Conservation (phyloP, 2,329 filamentous ascomycete genomes). For the Hypomyces rosellus region DNA sequence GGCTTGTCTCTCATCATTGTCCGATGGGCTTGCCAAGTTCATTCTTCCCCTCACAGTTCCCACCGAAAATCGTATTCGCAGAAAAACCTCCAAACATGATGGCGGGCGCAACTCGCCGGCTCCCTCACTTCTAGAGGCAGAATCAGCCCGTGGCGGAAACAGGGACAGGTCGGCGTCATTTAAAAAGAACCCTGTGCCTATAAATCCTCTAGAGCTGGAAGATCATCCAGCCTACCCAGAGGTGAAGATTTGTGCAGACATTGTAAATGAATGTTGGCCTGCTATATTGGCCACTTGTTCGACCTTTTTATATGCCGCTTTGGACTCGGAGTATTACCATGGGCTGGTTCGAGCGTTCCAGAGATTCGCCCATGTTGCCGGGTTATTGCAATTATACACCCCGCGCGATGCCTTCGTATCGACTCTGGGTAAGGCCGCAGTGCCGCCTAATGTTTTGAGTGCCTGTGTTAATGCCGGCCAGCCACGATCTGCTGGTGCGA, state of each 20-base stretch:
- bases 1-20: constrained; percentile 82
- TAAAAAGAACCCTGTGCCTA: constrained; percentile 68
- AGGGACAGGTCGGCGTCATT: constrained; percentile 60
- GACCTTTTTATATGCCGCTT: constrained; percentile 83
- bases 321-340: constrained; percentile 93
- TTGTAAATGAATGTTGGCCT: constrained; percentile 92
- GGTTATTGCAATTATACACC: constrained; percentile 74
- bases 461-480: constrained; percentile 49
- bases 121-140: constrained; percentile 29
- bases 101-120: constrained; percentile 38
- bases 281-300: constrained; percentile 92
- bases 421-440: constrained; percentile 85
- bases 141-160: constrained; percentile 26
- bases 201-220: constrained; percentile 74
- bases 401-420: constrained; percentile 93
- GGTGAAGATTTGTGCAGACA: constrained; percentile 69
- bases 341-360: constrained; percentile 88
- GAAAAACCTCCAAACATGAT: constrained; percentile 40
- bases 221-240: constrained; percentile 65
- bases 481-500: constrained; percentile 36
- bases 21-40: constrained; percentile 88
- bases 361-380: constrained; percentile 90
- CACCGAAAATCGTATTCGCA: constrained; percentile 53
- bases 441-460: constrained; percentile 71
- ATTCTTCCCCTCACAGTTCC: constrained; percentile 86